These are phyloP conservation scores for Candida tibetensis DNA, from an alignment of 805 yeast genomes.

Conservation along the genomic window DNA sequence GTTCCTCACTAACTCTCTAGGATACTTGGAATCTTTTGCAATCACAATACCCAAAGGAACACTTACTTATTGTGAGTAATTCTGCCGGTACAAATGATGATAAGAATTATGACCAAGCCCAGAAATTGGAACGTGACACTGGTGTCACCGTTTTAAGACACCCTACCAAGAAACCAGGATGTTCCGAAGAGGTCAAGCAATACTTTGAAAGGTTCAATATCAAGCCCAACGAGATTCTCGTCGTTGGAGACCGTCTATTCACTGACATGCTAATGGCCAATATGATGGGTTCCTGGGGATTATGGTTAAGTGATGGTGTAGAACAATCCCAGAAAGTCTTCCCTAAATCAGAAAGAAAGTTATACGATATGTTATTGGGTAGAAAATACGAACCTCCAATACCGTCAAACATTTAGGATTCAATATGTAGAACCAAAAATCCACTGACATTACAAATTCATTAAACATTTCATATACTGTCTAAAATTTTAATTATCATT, in stretches of 20 bases:
- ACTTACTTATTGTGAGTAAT: conserved; percentile 77
- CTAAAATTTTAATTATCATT: neutral
- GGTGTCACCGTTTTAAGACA: conserved; percentile 73
- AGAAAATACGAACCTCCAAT: neutral
- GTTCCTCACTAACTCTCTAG: conserved; percentile 5
- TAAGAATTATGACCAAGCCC: conserved; percentile 55
- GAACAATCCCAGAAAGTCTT: conserved; percentile 47
- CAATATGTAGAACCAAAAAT: neutral
- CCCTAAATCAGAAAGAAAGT: conserved; percentile 51
- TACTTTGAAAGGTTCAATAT: conserved; percentile 52
- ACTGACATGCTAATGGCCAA: conserved; percentile 95
- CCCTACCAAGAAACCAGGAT: conserved; percentile 78
- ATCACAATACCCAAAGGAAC: conserved; percentile 57
- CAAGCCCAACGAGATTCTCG: conserved; percentile 65
- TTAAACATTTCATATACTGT: too few species aligned
- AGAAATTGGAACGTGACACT: conserved; percentile 54
- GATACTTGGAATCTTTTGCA: conserved; percentile 54
- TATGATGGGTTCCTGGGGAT: conserved; percentile 80
- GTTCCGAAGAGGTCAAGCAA: conserved; percentile 62
- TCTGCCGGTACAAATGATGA: conserved; percentile 92
- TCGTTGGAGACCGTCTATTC: conserved; percentile 86
- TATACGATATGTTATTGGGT: conserved; percentile 19
- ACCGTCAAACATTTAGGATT: neutral
- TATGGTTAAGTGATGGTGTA: conserved; percentile 85
- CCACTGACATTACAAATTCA: too few species aligned